phyloP scores from a whole-genome alignment of 2,329 filamentous ascomycete species.

The Leptographium procerum region DNA sequence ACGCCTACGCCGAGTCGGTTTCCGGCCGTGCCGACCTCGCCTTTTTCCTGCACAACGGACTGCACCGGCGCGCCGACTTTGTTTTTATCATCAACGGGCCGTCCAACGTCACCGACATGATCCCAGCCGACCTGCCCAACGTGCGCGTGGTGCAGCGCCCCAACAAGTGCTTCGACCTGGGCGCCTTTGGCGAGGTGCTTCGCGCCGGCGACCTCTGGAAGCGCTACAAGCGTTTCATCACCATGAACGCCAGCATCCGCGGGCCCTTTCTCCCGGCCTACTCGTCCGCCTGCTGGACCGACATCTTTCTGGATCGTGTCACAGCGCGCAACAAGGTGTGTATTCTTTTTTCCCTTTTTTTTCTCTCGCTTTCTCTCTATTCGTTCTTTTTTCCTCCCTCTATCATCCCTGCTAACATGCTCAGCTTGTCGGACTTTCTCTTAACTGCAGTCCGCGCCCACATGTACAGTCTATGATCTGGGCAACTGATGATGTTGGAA shows the following conservation, averaged over 20 bases:
- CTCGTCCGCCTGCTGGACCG: constrained; percentile 24
- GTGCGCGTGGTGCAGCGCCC: constrained; percentile 19
- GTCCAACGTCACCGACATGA: constrained; percentile 14
- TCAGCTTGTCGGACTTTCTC: constrained; percentile 24
- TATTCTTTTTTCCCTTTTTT: neutral
- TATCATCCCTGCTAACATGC: neutral
- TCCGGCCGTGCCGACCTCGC: constrained; percentile 21
- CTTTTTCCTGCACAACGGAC: constrained; percentile 25
- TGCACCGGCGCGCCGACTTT: constrained; percentile 26
- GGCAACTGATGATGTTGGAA: constrained; percentile 25
- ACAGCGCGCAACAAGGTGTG: constrained; percentile 18
- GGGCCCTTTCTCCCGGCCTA: constrained; percentile 26
- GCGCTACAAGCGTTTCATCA: constrained; percentile 24
- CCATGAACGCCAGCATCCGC: constrained; percentile 23
- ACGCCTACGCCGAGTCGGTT: constrained; percentile 24
- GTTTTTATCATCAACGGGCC: constrained; percentile 28
- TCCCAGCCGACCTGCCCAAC: constrained; percentile 20
- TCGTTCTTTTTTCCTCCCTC: neutral
- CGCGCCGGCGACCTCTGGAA: constrained; percentile 20
- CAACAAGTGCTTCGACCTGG: constrained; percentile 25
- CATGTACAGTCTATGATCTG: constrained; percentile 27
- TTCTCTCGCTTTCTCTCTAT: neutral
- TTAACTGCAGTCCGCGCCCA: constrained; percentile 22
- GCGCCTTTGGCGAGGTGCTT: constrained; percentile 24
- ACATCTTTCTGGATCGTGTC: constrained; percentile 21